A percentile compares a stretch with the other conserved stretches of the same genome.
Evolutionary conservation across 1,139 yeast genomes (phyloP).

Genomic region (Debaryomyces nepalensis): DNA sequence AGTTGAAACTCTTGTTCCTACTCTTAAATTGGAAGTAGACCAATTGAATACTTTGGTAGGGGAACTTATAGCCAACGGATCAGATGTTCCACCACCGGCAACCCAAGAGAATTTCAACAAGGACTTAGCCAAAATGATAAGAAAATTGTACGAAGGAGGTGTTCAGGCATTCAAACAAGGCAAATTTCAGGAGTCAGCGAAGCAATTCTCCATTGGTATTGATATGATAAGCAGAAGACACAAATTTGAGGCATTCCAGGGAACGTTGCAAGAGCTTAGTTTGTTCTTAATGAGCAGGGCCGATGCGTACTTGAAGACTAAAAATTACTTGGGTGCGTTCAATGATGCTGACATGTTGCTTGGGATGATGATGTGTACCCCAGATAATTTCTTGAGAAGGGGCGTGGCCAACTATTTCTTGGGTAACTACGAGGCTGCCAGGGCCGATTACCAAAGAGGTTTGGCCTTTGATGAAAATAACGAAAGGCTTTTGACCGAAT

Average conservation of each 20-base stretch:
- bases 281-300: slow-evolving; percentile 78
- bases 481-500: slow-evolving; percentile 42
- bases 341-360: slow-evolving; percentile 80
- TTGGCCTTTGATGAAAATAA: slow-evolving; percentile 65
- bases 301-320: slow-evolving; percentile 73
- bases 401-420: slow-evolving; percentile 75
- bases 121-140: slow-evolving; percentile 66
- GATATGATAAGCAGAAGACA: slow-evolving; percentile 83
- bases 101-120: slow-evolving; percentile 55
- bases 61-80: slow-evolving; percentile 61
- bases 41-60: slow-evolving; percentile 68
- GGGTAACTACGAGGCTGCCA: slow-evolving; percentile 73
- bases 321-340: slow-evolving; percentile 71
- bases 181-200: slow-evolving; percentile 72
- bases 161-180: slow-evolving; percentile 63
- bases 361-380: slow-evolving; percentile 64
- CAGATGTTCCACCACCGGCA: slow-evolving; percentile 76
- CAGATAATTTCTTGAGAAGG: slow-evolving; percentile 82
- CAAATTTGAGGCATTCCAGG: slow-evolving; percentile 83
- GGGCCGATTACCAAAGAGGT: slow-evolving; percentile 79
- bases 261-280: slow-evolving; percentile 77
- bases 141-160: slow-evolving; percentile 76
- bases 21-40: slow-evolving; percentile 51
- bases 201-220: slow-evolving; percentile 74
- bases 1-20: slow-evolving; percentile 28